Conservation (phyloP, 2,329 filamentous ascomycete genomes). For the Ceratocystis diversiconidia region DNA sequence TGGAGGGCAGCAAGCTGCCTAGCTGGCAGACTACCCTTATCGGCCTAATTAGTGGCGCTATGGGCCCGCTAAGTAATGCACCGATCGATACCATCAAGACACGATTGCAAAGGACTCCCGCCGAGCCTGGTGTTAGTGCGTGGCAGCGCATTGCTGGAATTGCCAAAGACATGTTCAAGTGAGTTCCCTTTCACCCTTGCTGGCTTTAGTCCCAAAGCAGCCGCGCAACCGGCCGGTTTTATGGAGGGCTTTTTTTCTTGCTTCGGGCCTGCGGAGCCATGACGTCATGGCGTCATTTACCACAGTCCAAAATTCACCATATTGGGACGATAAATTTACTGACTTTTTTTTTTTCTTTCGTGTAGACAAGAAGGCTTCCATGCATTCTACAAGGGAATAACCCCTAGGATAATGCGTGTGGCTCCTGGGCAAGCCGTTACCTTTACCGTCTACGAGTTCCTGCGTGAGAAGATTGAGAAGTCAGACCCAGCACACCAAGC, state of each 20-base stretch:
- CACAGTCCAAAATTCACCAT: neutral
- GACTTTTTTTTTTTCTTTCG: conserved; percentile 3
- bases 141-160: conserved; percentile 66
- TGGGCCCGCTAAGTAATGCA: conserved; percentile 91
- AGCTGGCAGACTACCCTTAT: conserved; percentile 84
- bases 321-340: conserved; percentile 6
- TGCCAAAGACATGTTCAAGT: conserved; percentile 72
- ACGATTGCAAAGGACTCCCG: conserved; percentile 77
- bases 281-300: conserved; percentile 13
- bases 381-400: conserved; percentile 99
- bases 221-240: neutral
- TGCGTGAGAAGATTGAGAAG: conserved; percentile 58
- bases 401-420: conserved; percentile 90
- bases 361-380: conserved; percentile 74
- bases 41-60: conserved; percentile 79
- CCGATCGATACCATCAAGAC: conserved; percentile 99
- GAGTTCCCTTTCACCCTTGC: conserved; percentile 22
- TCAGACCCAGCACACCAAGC: conserved; percentile 13
- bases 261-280: conserved; percentile 7
- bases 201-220: neutral
- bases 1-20: conserved; percentile 52
- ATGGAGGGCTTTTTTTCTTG: neutral
- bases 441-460: conserved; percentile 63
- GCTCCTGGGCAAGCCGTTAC: conserved; percentile 81
- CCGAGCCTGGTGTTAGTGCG: conserved; percentile 66